Percentiles rank a stretch among this genome's conserved stretches.
phyloP scores from a whole-genome alignment of 2,329 filamentous ascomycete genomes.

The Didymella sp. region DNA sequence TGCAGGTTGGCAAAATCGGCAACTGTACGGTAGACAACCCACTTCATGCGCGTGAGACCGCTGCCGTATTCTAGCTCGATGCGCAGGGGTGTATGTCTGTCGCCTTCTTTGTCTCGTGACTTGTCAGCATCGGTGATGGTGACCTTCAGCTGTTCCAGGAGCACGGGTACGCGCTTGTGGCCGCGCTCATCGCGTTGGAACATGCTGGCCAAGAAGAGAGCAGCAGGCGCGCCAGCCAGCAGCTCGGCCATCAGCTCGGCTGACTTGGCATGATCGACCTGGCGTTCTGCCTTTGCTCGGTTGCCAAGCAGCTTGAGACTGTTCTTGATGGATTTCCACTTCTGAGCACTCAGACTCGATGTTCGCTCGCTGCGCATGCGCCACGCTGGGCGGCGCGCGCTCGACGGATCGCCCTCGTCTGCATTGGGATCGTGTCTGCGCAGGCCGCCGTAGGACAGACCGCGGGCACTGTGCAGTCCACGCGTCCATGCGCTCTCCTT shows the following conservation, averaged over 20 bases:
- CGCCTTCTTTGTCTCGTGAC: slow-evolving; percentile 42
- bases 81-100: slow-evolving; percentile 83
- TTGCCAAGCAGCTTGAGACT: slow-evolving; percentile 79
- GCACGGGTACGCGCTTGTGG: slow-evolving; percentile 90
- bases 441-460: slow-evolving; percentile 54
- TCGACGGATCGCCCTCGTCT: slow-evolving; percentile 39
- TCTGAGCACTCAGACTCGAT: slow-evolving; percentile 67
- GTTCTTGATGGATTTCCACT: slow-evolving; percentile 93
- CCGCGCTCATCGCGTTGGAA: slow-evolving; percentile 97
- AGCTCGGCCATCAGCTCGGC: slow-evolving; percentile 96
- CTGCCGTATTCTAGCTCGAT: slow-evolving; percentile 97
- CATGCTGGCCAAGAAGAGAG: slow-evolving; percentile 94
- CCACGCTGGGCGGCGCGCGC: slow-evolving; percentile 53
- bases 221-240: slow-evolving; percentile 88
- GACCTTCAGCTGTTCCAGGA: slow-evolving; percentile 93
- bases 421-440: slow-evolving; percentile 44
- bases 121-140: slow-evolving; percentile 79
- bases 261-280: slow-evolving; percentile 92
- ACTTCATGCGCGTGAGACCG: slow-evolving; percentile 94
- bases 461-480: slow-evolving; percentile 56
- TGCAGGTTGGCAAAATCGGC: slow-evolving; percentile 92
- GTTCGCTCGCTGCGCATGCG: slow-evolving; percentile 56
- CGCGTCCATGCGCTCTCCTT: slow-evolving; percentile 56
- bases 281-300: slow-evolving; percentile 80
- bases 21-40: slow-evolving; percentile 87